These are phyloP conservation scores for Coemansia sp. DNA, from an alignment of 192 early-diverging fungal species.

Conservation along the genomic window DNA sequence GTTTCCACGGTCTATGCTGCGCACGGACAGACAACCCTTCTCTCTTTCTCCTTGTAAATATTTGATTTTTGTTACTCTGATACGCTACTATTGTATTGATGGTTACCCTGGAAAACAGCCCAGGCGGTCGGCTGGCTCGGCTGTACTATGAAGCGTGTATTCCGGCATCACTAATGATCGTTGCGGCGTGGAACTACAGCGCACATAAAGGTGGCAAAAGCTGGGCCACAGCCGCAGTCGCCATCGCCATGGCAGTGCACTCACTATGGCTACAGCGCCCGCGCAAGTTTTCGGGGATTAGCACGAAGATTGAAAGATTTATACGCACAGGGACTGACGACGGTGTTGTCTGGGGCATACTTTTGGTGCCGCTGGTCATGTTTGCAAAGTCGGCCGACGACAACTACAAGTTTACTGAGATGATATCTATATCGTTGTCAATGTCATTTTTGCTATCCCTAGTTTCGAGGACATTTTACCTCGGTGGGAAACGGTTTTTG, in stretches of 20 bases:
- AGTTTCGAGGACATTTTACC: neutral
- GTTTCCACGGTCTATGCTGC: too few relatives aligned
- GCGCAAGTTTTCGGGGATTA: neutral
- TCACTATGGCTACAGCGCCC: slow-evolving; percentile 6
- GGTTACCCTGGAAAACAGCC: neutral
- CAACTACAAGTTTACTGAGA: neutral
- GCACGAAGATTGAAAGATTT: neutral
- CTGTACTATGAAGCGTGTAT: slow-evolving; percentile 36
- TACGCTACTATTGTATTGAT: neutral
- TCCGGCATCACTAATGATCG: slow-evolving; percentile 12
- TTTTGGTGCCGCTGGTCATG: slow-evolving; percentile 33
- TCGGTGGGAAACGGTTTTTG: neutral
- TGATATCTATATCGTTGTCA: neutral
- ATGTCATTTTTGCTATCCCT: neutral
- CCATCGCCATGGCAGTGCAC: neutral
- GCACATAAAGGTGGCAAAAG: slow-evolving; percentile 1
- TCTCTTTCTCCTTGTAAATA: too few relatives aligned
- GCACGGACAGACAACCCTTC: too few relatives aligned
- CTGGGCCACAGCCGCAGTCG: neutral
- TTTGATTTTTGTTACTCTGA: too few relatives aligned
- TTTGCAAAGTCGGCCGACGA: slow-evolving; percentile 7
- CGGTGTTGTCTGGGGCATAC: slow-evolving; percentile 29
- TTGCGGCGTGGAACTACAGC: slow-evolving; percentile 7
- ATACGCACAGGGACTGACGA: slow-evolving; percentile 24
- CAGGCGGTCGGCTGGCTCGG: slow-evolving; percentile 9